A percentile compares a stretch with the other conserved stretches of the same genome.
Evolutionary conservation across 1,284 basidiomycete species (phyloP).

Genomic region (Cutaneotrichosporon daszewskae): DNA sequence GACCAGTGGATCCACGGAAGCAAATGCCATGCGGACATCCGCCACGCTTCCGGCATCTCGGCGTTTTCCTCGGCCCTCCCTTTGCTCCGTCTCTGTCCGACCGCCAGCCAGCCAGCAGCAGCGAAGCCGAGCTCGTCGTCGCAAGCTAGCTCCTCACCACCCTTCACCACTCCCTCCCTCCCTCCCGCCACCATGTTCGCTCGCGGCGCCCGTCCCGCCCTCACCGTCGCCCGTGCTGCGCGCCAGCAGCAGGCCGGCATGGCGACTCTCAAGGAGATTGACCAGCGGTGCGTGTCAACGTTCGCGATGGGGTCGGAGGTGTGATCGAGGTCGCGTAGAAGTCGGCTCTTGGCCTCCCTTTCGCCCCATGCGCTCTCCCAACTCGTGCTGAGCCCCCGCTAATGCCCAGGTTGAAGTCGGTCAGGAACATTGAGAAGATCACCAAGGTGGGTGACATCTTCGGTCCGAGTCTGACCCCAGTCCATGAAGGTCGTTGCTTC

Average conservation of each 20-base stretch:
- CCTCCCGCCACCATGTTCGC: slow-evolving; percentile 44
- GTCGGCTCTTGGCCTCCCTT: neutral
- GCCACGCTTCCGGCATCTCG: no score
- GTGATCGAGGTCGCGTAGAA: no score
- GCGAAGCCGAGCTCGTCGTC: neutral
- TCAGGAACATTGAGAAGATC: slow-evolving; percentile 98
- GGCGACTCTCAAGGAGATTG: slow-evolving; percentile 96
- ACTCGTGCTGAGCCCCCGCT: neutral
- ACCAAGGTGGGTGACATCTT: slow-evolving; percentile 66
- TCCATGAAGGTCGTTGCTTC: slow-evolving; percentile 99
- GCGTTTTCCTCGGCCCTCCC: no score
- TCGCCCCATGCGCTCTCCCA: slow-evolving; percentile 1
- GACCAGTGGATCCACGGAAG: no score
- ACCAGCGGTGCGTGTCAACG: slow-evolving; percentile 62
- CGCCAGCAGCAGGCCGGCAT: slow-evolving; percentile 70
- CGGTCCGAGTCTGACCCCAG: slow-evolving; percentile 49
- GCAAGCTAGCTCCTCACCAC: slow-evolving; percentile 3
- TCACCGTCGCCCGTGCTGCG: slow-evolving; percentile 50
- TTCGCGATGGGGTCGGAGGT: no score
- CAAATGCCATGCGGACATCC: no score
- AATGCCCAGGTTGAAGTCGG: slow-evolving; percentile 63
- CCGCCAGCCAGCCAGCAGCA: neutral
- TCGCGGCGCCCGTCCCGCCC: slow-evolving; percentile 61
- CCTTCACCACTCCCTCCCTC: slow-evolving; percentile 12
- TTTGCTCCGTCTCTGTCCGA: no score